A percentile compares a stretch with the other conserved stretches of the same genome.
phyloP scores from a whole-genome alignment of 805 yeast species.

The Saturnispora quitensis region DNA sequence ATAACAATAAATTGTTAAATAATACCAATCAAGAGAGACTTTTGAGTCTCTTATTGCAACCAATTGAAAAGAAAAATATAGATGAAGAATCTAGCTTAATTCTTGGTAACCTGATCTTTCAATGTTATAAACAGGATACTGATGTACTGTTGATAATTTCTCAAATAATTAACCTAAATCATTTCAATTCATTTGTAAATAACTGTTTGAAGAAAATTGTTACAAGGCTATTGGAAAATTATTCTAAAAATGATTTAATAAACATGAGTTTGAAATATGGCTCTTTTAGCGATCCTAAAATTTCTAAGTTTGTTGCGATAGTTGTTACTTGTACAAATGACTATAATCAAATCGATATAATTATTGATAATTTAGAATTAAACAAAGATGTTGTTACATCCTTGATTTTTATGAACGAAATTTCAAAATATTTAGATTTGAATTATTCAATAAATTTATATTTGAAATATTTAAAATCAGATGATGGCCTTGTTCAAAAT shows the following conservation, averaged over 20 bases:
- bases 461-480: constrained; percentile 22
- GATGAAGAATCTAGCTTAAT: background rate
- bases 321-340: constrained; percentile 27
- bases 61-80: background rate
- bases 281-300: constrained; percentile 16
- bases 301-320: constrained; percentile 26
- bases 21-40: constrained; percentile 6
- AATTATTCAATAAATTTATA: constrained; percentile 30
- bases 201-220: constrained; percentile 17
- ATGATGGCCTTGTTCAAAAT: constrained; percentile 28
- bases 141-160: background rate
- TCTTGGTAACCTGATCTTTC: background rate
- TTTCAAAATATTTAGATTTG: constrained; percentile 31
- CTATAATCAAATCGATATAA: constrained; percentile 21
- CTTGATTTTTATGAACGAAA: constrained; percentile 39
- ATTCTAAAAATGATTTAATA: constrained; percentile 11
- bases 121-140: background rate
- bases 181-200: constrained; percentile 8
- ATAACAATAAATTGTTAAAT: constrained; percentile 7
- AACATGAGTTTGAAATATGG: constrained; percentile 15
- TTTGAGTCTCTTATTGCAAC: background rate
- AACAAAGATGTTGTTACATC: constrained; percentile 22
- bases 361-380: constrained; percentile 14
- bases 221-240: constrained; percentile 12
- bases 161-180: background rate